These are phyloP conservation scores for Amniculicola lignicola DNA, from an alignment of 495 filamentous ascomycete genomes.

Conservation along the genomic window DNA sequence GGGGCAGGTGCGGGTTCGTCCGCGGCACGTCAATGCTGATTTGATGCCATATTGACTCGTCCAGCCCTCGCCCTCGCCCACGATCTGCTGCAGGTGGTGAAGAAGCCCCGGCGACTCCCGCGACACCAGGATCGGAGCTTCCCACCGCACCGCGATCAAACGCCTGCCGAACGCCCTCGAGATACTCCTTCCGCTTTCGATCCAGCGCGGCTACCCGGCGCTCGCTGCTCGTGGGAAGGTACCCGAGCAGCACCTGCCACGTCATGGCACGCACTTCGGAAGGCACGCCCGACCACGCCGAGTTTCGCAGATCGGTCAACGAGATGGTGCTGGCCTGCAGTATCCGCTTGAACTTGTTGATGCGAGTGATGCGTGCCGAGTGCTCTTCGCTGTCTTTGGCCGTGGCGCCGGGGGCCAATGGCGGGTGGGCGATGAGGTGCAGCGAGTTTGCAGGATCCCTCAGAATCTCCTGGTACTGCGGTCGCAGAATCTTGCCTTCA, in stretches of 20 bases:
- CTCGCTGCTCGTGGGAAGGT: constrained; percentile 91
- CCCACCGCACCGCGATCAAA: constrained; percentile 68
- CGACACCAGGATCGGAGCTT: constrained; percentile 35
- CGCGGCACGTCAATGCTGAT: constrained; percentile 98
- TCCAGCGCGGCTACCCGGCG: constrained; percentile 86
- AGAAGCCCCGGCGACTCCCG: constrained; percentile 25
- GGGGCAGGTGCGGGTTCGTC: constrained; percentile 90
- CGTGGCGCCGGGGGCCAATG: constrained; percentile 68
- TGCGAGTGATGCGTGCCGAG: constrained; percentile 82
- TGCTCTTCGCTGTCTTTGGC: constrained; percentile 84
- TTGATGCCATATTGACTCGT: constrained; percentile 97
- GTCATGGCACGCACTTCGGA: constrained; percentile 96
- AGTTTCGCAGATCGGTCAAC: constrained; percentile 72
- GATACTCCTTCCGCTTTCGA: constrained; percentile 92
- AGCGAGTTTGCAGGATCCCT: constrained; percentile 93
- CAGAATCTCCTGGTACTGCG: constrained; percentile 95
- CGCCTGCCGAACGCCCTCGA: constrained; percentile 91
- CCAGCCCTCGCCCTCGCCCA: constrained; percentile 69
- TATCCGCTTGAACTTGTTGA: constrained; percentile 98
- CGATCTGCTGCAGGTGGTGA: constrained; percentile 30
- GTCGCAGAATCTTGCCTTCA: constrained; percentile 91
- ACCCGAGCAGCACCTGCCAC: constrained; percentile 93
- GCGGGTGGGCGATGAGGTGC: constrained; percentile 86
- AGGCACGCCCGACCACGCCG: constrained; percentile 91
- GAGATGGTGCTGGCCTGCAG: constrained; percentile 88